These are phyloP conservation scores for Scheffersomyces stipitis DNA, from an alignment of 805 yeast species.

Conservation along the genomic window DNA sequence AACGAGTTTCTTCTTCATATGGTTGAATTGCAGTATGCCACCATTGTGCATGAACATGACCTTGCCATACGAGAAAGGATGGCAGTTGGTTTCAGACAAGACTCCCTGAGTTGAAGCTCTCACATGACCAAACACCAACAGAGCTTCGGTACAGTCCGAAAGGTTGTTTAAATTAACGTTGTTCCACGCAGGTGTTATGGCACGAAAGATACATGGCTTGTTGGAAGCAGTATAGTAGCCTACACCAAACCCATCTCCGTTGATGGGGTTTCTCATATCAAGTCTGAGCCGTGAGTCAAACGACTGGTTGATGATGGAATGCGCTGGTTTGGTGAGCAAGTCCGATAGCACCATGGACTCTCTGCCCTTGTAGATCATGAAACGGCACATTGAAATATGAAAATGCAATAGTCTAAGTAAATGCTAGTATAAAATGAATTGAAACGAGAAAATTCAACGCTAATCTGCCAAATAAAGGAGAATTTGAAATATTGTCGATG, in stretches of 20 bases:
- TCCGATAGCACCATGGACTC: conserved; percentile 87
- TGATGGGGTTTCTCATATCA: conserved; percentile 88
- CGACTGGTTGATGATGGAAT: conserved; percentile 94
- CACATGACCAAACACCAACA: conserved; percentile 89
- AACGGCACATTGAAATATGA: conserved; percentile 97
- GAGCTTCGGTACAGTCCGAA: conserved; percentile 83
- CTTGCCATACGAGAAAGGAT: conserved; percentile 86
- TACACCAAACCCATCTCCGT: conserved; percentile 98
- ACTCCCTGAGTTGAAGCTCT: conserved; percentile 96
- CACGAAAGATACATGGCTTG: conserved; percentile 90
- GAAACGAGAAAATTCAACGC: no score
- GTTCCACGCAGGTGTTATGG: conserved; percentile 98
- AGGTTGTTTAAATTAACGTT: conserved; percentile 83
- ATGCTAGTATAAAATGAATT: no score
- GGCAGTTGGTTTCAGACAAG: conserved; percentile 92
- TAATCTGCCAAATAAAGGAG: no score
- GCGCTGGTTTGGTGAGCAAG: conserved; percentile 90
- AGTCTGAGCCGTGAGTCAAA: conserved; percentile 86
- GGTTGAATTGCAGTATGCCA: conserved; percentile 69
- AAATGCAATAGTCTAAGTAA: no score
- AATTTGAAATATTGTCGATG: no score
- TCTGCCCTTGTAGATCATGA: conserved; percentile 86
- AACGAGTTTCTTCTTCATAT: conserved; percentile 71
- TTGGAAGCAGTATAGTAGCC: conserved; percentile 70
- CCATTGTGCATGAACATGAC: conserved; percentile 98